phyloP scores from a whole-genome alignment of 148 eudicot species.

The Beta vulgaris region DNA sequence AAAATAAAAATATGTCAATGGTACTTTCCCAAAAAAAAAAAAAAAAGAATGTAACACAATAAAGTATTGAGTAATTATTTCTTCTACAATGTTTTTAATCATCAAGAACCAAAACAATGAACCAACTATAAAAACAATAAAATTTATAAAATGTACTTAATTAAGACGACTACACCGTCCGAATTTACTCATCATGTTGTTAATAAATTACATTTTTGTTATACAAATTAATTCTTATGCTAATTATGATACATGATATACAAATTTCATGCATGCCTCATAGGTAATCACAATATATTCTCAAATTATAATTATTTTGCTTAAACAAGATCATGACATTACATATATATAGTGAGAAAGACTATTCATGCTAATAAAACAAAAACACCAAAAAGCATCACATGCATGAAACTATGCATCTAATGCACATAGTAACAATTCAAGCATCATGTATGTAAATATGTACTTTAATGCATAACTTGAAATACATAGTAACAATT shows the following conservation, averaged over 20 bases:
- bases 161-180: no score
- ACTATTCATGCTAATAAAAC: not conserved
- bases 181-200: not conserved
- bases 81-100: no score
- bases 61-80: no score
- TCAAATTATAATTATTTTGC: not conserved
- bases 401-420: not conserved
- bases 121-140: no score
- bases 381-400: not conserved
- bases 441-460: no score
- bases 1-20: not conserved
- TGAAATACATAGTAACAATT: no score
- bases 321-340: not conserved
- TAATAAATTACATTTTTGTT: not conserved
- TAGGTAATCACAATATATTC: not conserved
- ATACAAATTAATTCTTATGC: no score
- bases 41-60: not conserved
- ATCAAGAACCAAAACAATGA: no score
- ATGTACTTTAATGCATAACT: no score
- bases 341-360: not conserved
- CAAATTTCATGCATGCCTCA: not conserved
- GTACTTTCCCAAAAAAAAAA: not conserved
- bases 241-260: not conserved
- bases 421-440: not conserved
- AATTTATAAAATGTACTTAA: no score